Base-by-base conservation (phyloP, 805 yeast species). In the Torulaspora maleeae region DNA sequence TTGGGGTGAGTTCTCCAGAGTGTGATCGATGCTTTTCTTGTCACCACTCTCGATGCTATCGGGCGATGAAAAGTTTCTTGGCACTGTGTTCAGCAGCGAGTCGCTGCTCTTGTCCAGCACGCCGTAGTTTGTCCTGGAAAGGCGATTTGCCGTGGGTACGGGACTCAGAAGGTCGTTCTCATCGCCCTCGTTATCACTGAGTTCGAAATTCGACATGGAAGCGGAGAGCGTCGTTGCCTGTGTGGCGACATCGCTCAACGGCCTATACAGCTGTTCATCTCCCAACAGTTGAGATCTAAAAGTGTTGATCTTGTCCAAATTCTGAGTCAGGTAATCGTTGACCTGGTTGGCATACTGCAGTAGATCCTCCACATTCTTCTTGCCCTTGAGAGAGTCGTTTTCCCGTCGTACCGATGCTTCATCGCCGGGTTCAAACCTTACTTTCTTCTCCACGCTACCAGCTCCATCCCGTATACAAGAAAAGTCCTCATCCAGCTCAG, bases 311-410 rank as follows among this genome's bases (percentile, higher is more conserved):
- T 54, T 52, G 11, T 59, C 59, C 39, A 61, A 33, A 42, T 57
- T 61, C 20, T 58, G 50, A 5, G 53, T 52, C 40, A 61, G 25
- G 36, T 54, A 59, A 13, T 53, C 55, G 35, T 61, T 60, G 27
- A 63, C 49, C 22, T 52, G 56, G 27, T 53, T 54, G 1, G 68
- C 67, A 36, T 58, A 55, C 37, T 53, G 56, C 6, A 64, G 46
- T 22, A 65, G 50, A 24, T 59, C 58, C 43, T 64, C 69, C 5
- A 64, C 53, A 36, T 52, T 43, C 41, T 32, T 48, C 37, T 44
- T 53, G 13, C 45, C 41, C 24, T 34, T 50, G n/a, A 24, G 9
- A 4, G 50, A 32, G 12, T 39, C 11, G 19, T 45, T 27, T 19
- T 22, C 19, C 10, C 24, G 11, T 32, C 34, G 27, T 43, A 17